Evolutionary conservation across 768 basidiomycete species (phyloP), one percentile per base, ranked within the genome.

Genomic region (Kwoniella bestiolae): DNA sequence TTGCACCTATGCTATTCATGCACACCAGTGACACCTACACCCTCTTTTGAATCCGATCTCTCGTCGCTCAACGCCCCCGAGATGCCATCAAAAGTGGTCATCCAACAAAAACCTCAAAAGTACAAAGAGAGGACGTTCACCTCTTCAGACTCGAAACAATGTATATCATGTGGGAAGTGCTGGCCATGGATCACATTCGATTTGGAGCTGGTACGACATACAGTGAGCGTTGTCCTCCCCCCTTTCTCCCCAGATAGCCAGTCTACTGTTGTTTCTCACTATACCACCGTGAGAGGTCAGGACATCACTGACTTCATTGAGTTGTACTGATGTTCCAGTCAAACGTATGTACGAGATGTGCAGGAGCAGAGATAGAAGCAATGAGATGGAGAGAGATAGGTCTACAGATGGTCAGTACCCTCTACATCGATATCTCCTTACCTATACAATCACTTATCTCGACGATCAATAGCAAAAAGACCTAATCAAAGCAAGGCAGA

Each of bases 131-230:
- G 23, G 31, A 29, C 16, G 6, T 38, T 38, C 18, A 21, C 52
- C 6, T 32, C 52, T n/a, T 9, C 6, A 7, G 52, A 55, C 34
- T 55, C 32, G 18, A 60, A 18, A 50, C 46, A 60, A n/a, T 60
- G 58, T 50, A 60, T 60, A 18, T 60, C 58, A 31, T 60, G 58
- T 50, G 58, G 58, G 8, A 60, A 49, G 31, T 35, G 45, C 14
- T 60, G 58, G 58, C 58, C 58, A n/a, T 60, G 58, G 58, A 34
- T 49, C 3, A 31, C 31, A 11, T 60, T 60, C 25, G 44, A 50
- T 35, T 7, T 60, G 11, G 46, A 60, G 31, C 23, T 49, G 12
- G 45, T 34, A 1, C 58, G 50, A 49, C 58, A 49, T 14, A 49
- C 58, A 3, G 58, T 60, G 47, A 60, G 58, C 47, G n/a, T 12